Evolutionary conservation across 2,329 filamentous ascomycete genomes (phyloP), one percentile per base, ranked within the genome.

Genomic region (Reticulascus tulasneorum): DNA sequence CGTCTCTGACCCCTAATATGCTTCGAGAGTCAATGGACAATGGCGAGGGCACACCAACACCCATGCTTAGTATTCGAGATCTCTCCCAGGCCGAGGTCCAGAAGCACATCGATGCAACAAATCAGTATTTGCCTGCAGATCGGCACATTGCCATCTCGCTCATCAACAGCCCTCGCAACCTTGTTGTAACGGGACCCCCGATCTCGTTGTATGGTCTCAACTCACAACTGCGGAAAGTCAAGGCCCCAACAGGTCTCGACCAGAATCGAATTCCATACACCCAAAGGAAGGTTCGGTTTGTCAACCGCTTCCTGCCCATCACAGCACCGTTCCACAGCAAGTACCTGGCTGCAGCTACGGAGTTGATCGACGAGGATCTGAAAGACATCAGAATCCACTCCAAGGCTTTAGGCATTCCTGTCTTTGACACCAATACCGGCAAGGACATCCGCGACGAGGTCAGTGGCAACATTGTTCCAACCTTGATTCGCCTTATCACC

Each of bases 281-380:
- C 0, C 84, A 98, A 66, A 86, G 93, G 51, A 98, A 98, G 68
- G 77, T 96, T 38, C 88, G 93, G 54, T 98, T 98, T 51, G 87
- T 88, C 44, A 96, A 96, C 70, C 84, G 93, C 42, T 98, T 98
- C 73, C 69, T 98, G 42, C 94, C 93, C 29, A 98, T 98, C 61
- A 96, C 91, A 1, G 89, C 93, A 9, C 94, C 93, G 5, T 98
- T 98, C 75, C 93, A 98, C 73, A 98, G 93, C 75, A 84, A 88
- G 43, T 96, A 97, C 58, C 79, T 98, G 12, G 71, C 75, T 17
- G 82, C 89, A 48, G 91, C 93, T 3, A 88, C 86, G 18, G 76
- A 82, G 42, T 74, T 89, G 51, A 88, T 98, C 44, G 78, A 90
- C 37, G 82, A 91, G 51, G 94, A 98, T 57, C 73, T 98, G 44